Evolutionary conservation across 2,329 filamentous ascomycete species (phyloP).

Genomic region (Biscogniauxia sp.): DNA sequence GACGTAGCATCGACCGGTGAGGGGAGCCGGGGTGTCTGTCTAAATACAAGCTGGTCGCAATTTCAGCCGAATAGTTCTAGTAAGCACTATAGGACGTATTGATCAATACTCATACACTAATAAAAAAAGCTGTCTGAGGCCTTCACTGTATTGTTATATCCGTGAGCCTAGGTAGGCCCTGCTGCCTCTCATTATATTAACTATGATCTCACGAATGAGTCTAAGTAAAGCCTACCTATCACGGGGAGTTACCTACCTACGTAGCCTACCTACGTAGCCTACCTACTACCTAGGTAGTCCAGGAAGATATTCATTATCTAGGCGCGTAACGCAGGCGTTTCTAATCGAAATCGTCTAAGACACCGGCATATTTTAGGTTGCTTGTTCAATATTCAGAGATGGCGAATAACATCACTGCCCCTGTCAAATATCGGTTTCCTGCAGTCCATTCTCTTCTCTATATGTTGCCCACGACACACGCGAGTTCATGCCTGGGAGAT

Average conservation of each 20-base stretch:
- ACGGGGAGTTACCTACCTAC: too few relatives aligned
- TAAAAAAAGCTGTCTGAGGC: background rate
- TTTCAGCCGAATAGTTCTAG: background rate
- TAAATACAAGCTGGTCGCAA: background rate
- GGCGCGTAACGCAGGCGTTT: background rate
- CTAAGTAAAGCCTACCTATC: background rate
- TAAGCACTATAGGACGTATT: background rate
- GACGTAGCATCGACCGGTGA: background rate
- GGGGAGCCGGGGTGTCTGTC: background rate
- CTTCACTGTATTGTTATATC: background rate
- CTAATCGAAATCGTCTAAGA: background rate
- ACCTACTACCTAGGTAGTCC: too few relatives aligned
- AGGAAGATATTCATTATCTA: background rate
- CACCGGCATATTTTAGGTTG: background rate
- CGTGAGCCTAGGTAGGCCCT: background rate
- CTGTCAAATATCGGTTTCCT: conserved; percentile 7
- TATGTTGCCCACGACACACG: background rate
- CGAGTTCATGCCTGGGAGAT: background rate
- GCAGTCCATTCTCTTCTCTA: background rate
- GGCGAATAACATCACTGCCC: conserved; percentile 6
- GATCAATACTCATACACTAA: background rate
- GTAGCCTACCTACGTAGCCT: too few relatives aligned
- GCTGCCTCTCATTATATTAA: background rate
- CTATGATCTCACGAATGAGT: background rate
- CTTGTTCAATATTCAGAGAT: background rate